Base-by-base conservation (phyloP, 2,329 filamentous ascomycete genomes). In the Cercospora berteroae region DNA sequence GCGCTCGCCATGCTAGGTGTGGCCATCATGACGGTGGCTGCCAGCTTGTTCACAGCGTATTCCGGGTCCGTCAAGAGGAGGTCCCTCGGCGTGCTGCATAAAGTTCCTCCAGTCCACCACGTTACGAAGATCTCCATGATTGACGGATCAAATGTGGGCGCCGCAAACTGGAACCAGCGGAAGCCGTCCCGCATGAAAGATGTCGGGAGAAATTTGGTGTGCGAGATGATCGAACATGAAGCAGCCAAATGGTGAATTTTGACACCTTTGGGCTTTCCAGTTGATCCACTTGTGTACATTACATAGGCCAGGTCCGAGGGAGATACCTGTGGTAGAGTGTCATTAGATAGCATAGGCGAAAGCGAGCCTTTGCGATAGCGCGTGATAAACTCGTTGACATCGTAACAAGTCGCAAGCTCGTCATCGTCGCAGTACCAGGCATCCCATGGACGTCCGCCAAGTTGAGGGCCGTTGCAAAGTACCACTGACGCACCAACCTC, bases 211-310 rank as follows among this genome's bases (percentile, higher is more conserved):
- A 66, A 65, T 25, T 66, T 69, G n/a, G 61, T 62, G 36, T 67
- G 62, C 8, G 67, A 67, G 13, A 59, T 59, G 36, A 69, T 67
- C n/a, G 65, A 67, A 52, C 65, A 67, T 36, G 67, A 62, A 20
- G 67, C 67, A 12, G 65, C 60, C 12, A 61, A 42, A 39, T 71
- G 70, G 9, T 61, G 48, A 10, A 70, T 67, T 27, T 56, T 52
- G 23, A 70, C 68, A n/a, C 71, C 70, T 59, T 74, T 74, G 1
- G 73, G 72, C 31, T 63, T 68, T 23, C 73, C 73, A 10, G 72
- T 74, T 10, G 67, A 72, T 1, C 72, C 73, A 16, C 74, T 74
- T 13, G 73, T 76, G 57, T 74, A 74, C 33, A 74, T 66, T 9
- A 74, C 64, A 27, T 73, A 71, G 1, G 67, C 64, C 16, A 68